Percentiles rank a stretch among this genome's conserved stretches.
These are phyloP conservation scores for Telfairia occidentalis DNA, from an alignment of 331 rosid species.

Conservation along the genomic window DNA sequence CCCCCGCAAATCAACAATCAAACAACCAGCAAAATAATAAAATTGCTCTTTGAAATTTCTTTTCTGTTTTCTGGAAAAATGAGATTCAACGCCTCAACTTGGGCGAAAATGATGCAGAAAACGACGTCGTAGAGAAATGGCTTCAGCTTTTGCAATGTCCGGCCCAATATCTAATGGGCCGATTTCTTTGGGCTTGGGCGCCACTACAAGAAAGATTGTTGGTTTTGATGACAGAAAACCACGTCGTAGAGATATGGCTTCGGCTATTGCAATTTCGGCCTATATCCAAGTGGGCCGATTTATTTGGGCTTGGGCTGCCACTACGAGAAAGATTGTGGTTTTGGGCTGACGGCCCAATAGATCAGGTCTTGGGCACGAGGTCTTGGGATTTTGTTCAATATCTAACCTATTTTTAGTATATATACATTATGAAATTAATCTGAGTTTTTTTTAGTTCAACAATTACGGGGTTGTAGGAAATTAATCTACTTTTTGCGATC, in stretches of 20 bases:
- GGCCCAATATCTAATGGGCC: neutral
- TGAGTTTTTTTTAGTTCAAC: too few species aligned
- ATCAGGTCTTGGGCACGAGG: neutral
- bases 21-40: neutral
- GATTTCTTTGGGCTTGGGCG: neutral
- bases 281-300: neutral
- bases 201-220: neutral
- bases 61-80: neutral
- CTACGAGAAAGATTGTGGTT: neutral
- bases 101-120: neutral
- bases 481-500: too few species aligned
- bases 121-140: neutral
- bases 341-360: neutral
- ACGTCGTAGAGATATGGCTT: neutral
- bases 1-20: neutral
- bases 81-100: slow-evolving; percentile 2
- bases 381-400: neutral
- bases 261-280: neutral
- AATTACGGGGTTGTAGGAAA: too few species aligned
- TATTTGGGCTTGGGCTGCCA: neutral
- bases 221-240: neutral
- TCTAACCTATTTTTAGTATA: neutral
- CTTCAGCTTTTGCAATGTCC: neutral
- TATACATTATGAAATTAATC: neutral
- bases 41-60: neutral